phyloP scores from a whole-genome alignment of 2,329 filamentous ascomycete genomes.

The Paecilomyces sp. region DNA sequence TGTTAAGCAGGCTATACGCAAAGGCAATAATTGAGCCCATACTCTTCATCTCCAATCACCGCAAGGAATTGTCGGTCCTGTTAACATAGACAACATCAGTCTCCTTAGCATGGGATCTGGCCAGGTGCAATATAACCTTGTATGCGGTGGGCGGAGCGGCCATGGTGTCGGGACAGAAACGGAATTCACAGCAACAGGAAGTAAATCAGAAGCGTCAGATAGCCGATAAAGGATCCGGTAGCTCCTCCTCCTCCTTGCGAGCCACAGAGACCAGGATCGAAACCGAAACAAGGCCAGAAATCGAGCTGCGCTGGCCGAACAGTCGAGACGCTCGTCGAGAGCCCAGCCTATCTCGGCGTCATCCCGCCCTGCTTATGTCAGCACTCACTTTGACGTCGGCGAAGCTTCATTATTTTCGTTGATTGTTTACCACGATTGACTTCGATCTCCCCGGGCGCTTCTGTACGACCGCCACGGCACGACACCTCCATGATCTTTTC shows the following conservation, averaged over 20 bases:
- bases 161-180: background rate
- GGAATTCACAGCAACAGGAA: background rate
- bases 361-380: background rate
- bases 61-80: slow-evolving; percentile 91
- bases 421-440: background rate
- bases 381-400: background rate
- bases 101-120: background rate
- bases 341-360: background rate
- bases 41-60: slow-evolving; percentile 91
- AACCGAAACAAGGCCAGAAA: background rate
- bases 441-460: background rate
- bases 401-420: background rate
- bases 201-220: background rate
- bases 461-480: background rate
- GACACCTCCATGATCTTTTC: background rate
- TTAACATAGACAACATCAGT: slow-evolving; percentile 36
- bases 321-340: background rate
- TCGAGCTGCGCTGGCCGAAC: background rate
- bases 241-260: background rate
- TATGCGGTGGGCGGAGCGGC: slow-evolving; percentile 37
- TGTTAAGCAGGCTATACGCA: background rate
- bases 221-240: background rate
- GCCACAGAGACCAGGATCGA: background rate
- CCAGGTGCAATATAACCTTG: slow-evolving; percentile 35
- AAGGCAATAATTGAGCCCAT: slow-evolving; percentile 5